A percentile compares a stretch with the other conserved stretches of the same genome.
Evolutionary conservation across 495 filamentous ascomycete species (phyloP).

Genomic region (Trichoderma parareesei): DNA sequence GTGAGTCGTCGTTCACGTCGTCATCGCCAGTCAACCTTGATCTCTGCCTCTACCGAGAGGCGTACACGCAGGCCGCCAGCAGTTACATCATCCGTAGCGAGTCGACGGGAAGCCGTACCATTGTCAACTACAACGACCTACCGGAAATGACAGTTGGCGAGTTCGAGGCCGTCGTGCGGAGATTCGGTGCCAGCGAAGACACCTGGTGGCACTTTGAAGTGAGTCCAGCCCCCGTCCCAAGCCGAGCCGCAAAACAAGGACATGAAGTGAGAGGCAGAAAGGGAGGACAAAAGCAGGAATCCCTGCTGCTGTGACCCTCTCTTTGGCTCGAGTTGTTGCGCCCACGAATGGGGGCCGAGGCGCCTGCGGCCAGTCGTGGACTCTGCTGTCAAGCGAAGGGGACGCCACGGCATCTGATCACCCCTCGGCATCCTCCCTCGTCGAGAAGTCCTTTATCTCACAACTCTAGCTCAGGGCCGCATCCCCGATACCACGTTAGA

Average conservation of each 20-base stretch:
- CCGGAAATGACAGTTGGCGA: slow-evolving; percentile 56
- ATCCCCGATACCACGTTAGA: slow-evolving; percentile 53
- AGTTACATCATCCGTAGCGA: slow-evolving; percentile 63
- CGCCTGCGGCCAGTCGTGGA: background rate
- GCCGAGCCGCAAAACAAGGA: background rate
- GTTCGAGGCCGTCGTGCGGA: slow-evolving; percentile 33
- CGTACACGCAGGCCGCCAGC: slow-evolving; percentile 50
- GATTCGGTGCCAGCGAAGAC: slow-evolving; percentile 18
- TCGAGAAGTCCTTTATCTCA: background rate
- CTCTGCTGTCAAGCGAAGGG: background rate
- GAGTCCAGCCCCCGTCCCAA: slow-evolving; percentile 16
- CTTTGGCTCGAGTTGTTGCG: background rate
- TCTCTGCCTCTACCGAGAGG: slow-evolving; percentile 51
- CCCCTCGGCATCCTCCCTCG: background rate
- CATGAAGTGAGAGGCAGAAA: no score
- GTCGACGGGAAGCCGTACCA: slow-evolving; percentile 52
- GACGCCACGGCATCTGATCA: background rate
- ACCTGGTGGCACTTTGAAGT: slow-evolving; percentile 74
- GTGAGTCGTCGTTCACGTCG: slow-evolving; percentile 17
- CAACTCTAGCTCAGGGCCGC: slow-evolving; percentile 44
- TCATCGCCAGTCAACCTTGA: slow-evolving; percentile 33
- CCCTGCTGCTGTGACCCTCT: background rate
- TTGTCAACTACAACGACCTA: slow-evolving; percentile 62
- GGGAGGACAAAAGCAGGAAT: no score
- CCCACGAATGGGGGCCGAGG: background rate